Conservation (phyloP, 2,329 filamentous ascomycete genomes). For the Fusarium hainanense region DNA sequence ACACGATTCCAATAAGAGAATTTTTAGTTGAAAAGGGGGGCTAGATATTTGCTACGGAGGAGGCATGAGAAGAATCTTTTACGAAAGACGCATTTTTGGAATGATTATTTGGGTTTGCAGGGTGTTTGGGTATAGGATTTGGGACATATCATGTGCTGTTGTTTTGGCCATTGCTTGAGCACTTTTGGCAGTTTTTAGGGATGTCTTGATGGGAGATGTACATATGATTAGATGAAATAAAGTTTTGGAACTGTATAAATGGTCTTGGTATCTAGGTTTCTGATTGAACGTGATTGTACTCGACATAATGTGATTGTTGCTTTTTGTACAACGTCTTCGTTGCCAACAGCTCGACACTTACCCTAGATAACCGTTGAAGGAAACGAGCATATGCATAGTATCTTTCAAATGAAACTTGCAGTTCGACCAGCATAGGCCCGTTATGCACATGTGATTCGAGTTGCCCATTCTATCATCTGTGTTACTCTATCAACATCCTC, state of each 20-base stretch:
- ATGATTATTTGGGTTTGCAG: constrained; percentile 21
- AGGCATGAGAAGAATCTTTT: background rate
- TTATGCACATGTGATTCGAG: background rate
- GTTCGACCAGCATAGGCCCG: background rate
- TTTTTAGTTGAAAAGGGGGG: background rate
- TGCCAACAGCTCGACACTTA: background rate
- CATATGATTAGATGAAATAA: constrained; percentile 9
- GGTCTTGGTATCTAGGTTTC: constrained; percentile 3
- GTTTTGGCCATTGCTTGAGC: constrained; percentile 7
- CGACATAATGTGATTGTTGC: background rate
- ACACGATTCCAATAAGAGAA: constrained; percentile 23
- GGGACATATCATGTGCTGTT: constrained; percentile 10
- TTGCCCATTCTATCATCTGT: background rate
- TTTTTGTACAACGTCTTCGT: background rate
- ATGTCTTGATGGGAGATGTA: constrained; percentile 19
- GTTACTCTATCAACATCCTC: background rate
- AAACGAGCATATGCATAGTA: background rate
- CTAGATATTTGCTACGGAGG: background rate
- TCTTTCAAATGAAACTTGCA: background rate
- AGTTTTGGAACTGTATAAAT: constrained; percentile 27
- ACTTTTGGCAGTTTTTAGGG: constrained; percentile 15
- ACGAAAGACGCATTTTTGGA: background rate
- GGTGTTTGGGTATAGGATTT: constrained; percentile 35
- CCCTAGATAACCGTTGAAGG: background rate
- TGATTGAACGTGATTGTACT: background rate